phyloP scores from a whole-genome alignment of 495 filamentous ascomycete genomes.

The Terfezia boudieri region DNA sequence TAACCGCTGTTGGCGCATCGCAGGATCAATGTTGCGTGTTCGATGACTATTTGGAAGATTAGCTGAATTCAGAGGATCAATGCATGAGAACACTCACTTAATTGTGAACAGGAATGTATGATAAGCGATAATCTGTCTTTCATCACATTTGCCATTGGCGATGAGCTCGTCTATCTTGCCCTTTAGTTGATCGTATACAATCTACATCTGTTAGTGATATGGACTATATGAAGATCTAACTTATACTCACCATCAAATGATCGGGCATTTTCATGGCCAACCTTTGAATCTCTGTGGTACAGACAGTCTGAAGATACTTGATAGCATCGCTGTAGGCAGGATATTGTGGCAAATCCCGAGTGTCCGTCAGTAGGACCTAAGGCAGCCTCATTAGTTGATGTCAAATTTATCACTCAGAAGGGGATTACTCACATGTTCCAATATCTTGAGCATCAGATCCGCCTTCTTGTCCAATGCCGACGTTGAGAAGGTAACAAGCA shows the following conservation, averaged over 20 bases:
- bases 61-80: conserved; percentile 6
- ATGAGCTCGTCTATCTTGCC: conserved; percentile 64
- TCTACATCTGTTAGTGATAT: conserved; percentile 22
- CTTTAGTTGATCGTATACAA: conserved; percentile 71
- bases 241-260: conserved; percentile 42
- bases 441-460: conserved; percentile 59
- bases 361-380: conserved; percentile 52
- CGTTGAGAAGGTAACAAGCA: conserved; percentile 66
- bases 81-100: conserved; percentile 26
- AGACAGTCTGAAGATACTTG: conserved; percentile 58
- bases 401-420: background rate
- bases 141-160: conserved; percentile 45
- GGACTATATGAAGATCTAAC: background rate
- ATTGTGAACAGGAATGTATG: conserved; percentile 78
- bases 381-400: conserved; percentile 3
- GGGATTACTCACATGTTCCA: conserved; percentile 36
- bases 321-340: conserved; percentile 72
- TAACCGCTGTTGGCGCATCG: conserved; percentile 39
- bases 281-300: conserved; percentile 67
- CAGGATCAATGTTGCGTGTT: conserved; percentile 46
- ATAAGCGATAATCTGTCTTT: conserved; percentile 30
- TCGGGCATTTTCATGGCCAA: conserved; percentile 79
- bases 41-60: conserved; percentile 37
- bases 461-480: conserved; percentile 56
- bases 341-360: conserved; percentile 42